phyloP scores from a whole-genome alignment of 805 yeast species.

The Kodamaea hsintzibuensis region DNA sequence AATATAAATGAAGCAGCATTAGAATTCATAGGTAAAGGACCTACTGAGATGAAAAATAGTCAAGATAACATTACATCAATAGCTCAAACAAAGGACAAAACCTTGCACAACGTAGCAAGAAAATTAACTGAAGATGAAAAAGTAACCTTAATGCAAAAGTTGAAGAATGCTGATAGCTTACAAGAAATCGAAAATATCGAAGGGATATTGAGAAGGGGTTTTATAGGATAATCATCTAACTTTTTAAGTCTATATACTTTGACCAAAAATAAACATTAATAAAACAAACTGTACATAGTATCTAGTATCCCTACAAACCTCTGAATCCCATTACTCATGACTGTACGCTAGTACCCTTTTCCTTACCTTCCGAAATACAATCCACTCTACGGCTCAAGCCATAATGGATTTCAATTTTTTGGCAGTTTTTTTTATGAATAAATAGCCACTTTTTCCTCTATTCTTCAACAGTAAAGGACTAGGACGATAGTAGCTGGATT shows the following conservation, averaged over 20 bases:
- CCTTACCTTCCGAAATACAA: neutral
- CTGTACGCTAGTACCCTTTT: neutral
- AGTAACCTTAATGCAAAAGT: slow-evolving; percentile 48
- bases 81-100: slow-evolving; percentile 27
- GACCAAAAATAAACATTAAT: too few relatives aligned
- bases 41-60: neutral
- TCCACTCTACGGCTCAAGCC: slow-evolving; percentile 1
- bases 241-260: too few relatives aligned
- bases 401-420: neutral
- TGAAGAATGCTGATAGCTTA: slow-evolving; percentile 64
- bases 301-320: neutral
- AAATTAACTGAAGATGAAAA: slow-evolving; percentile 59
- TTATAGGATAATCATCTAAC: neutral
- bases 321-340: neutral
- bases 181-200: slow-evolving; percentile 78
- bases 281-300: neutral
- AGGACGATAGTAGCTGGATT: neutral
- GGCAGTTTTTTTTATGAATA: slow-evolving; percentile 8
- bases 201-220: slow-evolving; percentile 38
- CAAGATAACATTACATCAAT: neutral
- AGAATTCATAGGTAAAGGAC: slow-evolving; percentile 15
- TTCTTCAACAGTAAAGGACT: neutral
- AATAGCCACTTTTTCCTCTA: slow-evolving; percentile 3
- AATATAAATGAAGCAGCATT: slow-evolving; percentile 18
- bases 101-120: slow-evolving; percentile 35